Conservation (phyloP, 228 moss, liverwort and hornwort species). For the Sphagnum magellanicum region DNA sequence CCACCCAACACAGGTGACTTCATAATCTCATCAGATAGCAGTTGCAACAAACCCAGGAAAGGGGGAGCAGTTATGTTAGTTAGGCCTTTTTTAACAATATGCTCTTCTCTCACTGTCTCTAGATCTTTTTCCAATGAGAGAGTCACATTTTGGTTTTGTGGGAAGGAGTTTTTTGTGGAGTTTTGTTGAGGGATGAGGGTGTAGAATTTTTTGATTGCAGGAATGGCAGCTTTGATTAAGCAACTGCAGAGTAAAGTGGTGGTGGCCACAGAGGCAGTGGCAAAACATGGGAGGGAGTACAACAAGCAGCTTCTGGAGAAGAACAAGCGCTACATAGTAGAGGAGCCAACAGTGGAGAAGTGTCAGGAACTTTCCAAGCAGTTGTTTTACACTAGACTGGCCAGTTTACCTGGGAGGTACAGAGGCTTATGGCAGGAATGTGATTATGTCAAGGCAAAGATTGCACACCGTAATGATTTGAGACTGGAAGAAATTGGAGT, state of each 20-base stretch:
- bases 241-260: conserved; percentile 66
- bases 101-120: too few species aligned
- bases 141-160: too few species aligned
- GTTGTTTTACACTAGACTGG: conserved; percentile 74
- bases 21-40: too few species aligned
- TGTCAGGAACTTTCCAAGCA: conserved; percentile 77
- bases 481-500: conserved; percentile 69
- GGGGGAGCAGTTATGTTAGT: too few species aligned
- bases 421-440: conserved; percentile 73
- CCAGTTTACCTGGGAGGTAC: conserved; percentile 84
- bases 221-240: conserved; percentile 58
- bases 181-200: background rate
- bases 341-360: conserved; percentile 58
- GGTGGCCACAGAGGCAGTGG: conserved; percentile 43
- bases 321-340: conserved; percentile 56
- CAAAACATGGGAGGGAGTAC: conserved; percentile 50
- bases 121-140: too few species aligned
- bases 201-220: background rate
- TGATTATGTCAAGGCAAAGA: conserved; percentile 63
- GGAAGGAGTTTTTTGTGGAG: too few species aligned
- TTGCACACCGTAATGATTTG: conserved; percentile 51
- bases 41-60: too few species aligned
- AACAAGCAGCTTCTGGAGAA: conserved; percentile 60
- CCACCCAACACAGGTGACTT: too few species aligned
- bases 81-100: too few species aligned